phyloP scores from a whole-genome alignment of 176 grass and related monocot species.

The Juncus effusus region DNA sequence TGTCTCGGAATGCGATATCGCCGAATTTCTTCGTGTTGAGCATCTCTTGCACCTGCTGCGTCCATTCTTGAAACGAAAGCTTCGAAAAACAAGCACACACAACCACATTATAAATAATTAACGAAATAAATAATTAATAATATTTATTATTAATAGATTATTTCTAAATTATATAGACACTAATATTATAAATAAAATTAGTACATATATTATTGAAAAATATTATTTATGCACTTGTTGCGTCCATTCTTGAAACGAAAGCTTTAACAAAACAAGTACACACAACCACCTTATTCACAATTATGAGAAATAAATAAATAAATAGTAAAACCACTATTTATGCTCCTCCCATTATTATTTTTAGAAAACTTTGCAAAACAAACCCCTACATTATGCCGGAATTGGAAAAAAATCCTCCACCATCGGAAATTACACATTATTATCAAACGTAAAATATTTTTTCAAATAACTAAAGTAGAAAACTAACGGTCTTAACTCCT shows the following conservation, averaged over 20 bases:
- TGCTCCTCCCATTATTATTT: too few relatives aligned
- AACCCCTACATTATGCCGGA: too few relatives aligned
- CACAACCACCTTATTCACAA: neutral
- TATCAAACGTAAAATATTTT: too few relatives aligned
- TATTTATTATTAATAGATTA: neutral
- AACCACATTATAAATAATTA: neutral
- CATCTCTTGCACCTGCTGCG: constrained; percentile 99
- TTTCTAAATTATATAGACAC: neutral
- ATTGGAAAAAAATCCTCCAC: too few relatives aligned
- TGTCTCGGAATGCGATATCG: constrained; percentile 98
- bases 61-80: constrained; percentile 99
- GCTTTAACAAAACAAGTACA: constrained; percentile 33
- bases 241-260: constrained; percentile 99
- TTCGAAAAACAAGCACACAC: constrained; percentile 24
- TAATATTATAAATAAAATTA: too few relatives aligned
- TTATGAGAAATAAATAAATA: too few relatives aligned
- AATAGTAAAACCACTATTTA: too few relatives aligned
- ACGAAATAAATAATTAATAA: neutral
- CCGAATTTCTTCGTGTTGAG: constrained; percentile 99
- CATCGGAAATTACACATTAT: too few relatives aligned
- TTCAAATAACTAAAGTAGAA: too few relatives aligned
- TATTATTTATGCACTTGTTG: constrained; percentile 72
- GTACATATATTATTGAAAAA: too few relatives aligned
- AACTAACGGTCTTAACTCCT: too few relatives aligned
- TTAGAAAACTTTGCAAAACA: too few relatives aligned